These are phyloP conservation scores for Rossbeevera mucosa DNA, from an alignment of 768 basidiomycete species.

Conservation along the genomic window DNA sequence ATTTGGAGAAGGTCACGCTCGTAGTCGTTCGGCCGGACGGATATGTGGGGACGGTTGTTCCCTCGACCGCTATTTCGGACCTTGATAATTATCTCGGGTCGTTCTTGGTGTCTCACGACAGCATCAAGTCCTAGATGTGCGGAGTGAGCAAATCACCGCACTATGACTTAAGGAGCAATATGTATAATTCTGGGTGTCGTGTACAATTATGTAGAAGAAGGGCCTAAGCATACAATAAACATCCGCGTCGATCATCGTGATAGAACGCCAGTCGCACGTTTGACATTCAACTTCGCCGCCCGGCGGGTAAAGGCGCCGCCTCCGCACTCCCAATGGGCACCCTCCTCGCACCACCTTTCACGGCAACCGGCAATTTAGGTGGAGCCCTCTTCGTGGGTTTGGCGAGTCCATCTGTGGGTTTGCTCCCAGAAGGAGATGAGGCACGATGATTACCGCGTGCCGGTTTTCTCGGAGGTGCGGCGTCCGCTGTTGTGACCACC, in stretches of 20 bases:
- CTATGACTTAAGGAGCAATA: background rate
- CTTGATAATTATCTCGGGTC: constrained; percentile 46
- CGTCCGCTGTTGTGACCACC: constrained; percentile 7
- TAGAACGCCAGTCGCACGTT: background rate
- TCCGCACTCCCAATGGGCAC: constrained; percentile 66
- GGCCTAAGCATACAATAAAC: constrained; percentile 12
- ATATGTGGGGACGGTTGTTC: constrained; percentile 35
- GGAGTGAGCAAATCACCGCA: too few relatives aligned
- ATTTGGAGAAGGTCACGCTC: constrained; percentile 24
- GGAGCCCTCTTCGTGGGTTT: constrained; percentile 13
- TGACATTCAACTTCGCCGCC: constrained; percentile 42
- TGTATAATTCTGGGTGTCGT: constrained; percentile 9
- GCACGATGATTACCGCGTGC: background rate
- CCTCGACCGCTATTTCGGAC: constrained; percentile 24
- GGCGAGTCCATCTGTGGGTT: constrained; percentile 5
- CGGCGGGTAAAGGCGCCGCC: constrained; percentile 44
- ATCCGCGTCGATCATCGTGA: constrained; percentile 3
- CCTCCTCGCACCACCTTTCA: constrained; percentile 53
- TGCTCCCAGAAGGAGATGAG: constrained; percentile 3
- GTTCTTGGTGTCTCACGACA: constrained; percentile 35
- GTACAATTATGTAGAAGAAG: constrained; percentile 17
- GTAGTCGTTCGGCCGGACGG: constrained; percentile 41
- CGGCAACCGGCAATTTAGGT: constrained; percentile 30
- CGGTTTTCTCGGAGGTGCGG: constrained; percentile 17
- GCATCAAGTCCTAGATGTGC: background rate